phyloP scores from a whole-genome alignment of 345 rosid species.

The Eucalyptus dawsonii region DNA sequence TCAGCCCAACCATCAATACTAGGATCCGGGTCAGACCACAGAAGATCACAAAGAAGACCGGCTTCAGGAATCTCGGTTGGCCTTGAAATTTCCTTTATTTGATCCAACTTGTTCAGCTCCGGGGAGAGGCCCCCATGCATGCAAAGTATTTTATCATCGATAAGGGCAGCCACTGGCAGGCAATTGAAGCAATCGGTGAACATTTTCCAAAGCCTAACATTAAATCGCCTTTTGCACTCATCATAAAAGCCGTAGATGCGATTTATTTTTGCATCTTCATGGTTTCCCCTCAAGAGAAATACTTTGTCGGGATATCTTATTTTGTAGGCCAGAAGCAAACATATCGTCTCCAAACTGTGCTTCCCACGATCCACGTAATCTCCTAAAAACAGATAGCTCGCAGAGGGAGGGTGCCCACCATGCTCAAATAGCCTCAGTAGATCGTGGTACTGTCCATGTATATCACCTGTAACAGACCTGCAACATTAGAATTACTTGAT shows the following conservation, averaged over 20 bases:
- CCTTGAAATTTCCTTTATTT: constrained; percentile 70
- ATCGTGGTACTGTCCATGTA: constrained; percentile 95
- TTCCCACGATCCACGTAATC: constrained; percentile 98
- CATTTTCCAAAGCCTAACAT: constrained; percentile 90
- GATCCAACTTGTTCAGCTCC: constrained; percentile 53
- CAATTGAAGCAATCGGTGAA: constrained; percentile 92
- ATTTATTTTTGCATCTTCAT: constrained; percentile 96
- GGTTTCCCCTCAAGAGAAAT: constrained; percentile 86
- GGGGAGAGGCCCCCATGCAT: constrained; percentile 99
- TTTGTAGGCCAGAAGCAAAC: constrained; percentile 92
- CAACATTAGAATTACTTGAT: background rate
- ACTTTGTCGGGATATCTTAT: constrained; percentile 69
- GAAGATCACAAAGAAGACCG: constrained; percentile 91
- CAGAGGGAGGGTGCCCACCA: constrained; percentile 88
- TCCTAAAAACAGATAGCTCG: constrained; percentile 87
- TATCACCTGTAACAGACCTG: constrained; percentile 49
- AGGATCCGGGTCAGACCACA: constrained; percentile 95
- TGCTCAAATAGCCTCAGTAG: constrained; percentile 76
- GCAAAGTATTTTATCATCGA: constrained; percentile 84
- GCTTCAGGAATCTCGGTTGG: constrained; percentile 86
- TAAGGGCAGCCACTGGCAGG: constrained; percentile 85
- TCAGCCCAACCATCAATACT: constrained; percentile 66
- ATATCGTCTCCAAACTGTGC: constrained; percentile 95
- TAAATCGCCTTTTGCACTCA: constrained; percentile 95
- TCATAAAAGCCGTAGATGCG: constrained; percentile 93